phyloP scores from a whole-genome alignment of 2,329 filamentous ascomycete genomes.

The Tolypocladium paradoxum region DNA sequence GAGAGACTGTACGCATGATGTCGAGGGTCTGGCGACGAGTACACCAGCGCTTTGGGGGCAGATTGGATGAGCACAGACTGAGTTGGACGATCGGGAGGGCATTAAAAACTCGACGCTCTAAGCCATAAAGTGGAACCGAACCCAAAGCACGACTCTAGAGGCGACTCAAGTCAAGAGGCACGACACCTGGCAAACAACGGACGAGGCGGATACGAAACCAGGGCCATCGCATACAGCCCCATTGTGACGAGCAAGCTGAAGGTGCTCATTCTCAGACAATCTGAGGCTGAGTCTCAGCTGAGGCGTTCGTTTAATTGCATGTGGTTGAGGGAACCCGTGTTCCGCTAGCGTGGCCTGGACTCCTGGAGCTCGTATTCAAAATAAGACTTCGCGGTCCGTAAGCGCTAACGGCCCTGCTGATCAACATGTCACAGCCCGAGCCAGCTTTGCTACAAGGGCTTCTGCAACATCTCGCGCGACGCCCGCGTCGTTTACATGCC shows the following conservation, averaged over 20 bases:
- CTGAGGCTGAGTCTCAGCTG: background rate
- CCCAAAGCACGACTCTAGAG: background rate
- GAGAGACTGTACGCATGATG: background rate
- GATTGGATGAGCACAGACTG: background rate
- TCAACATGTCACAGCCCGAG: background rate
- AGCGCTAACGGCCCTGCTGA: background rate
- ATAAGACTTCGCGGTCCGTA: background rate
- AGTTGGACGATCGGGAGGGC: background rate
- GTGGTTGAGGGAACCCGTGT: background rate
- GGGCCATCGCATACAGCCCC: background rate
- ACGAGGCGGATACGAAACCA: background rate
- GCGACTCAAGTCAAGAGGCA: background rate
- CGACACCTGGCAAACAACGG: background rate
- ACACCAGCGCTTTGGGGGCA: background rate
- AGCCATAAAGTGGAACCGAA: background rate
- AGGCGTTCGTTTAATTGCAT: background rate
- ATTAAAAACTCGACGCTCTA: background rate
- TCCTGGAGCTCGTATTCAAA: background rate
- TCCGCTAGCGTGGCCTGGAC: background rate
- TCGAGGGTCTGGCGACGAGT: background rate
- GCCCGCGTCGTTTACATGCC: conserved; percentile 41
- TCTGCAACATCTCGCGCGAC: conserved; percentile 39
- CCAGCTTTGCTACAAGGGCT: conserved; percentile 22
- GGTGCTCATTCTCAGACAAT: background rate
- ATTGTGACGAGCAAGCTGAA: too few relatives aligned